Evolutionary conservation across 305 asterid species (phyloP), one percentile per base, ranked within the genome.

Genomic region (Fraxinus sp.): DNA sequence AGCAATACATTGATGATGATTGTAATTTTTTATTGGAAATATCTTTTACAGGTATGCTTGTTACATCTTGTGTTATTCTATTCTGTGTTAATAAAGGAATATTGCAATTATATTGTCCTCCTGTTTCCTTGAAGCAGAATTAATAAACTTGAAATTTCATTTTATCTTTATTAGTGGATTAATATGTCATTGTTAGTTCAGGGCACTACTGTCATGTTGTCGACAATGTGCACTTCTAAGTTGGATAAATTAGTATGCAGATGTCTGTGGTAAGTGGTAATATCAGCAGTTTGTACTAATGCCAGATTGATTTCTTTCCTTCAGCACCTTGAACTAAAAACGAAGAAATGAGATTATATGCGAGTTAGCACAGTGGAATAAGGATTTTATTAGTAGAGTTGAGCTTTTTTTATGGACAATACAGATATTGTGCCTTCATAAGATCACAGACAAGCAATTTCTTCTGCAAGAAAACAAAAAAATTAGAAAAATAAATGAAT

Each of bases 21-120:
- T 92, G 98, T 83, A 93, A 90, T 91, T 96, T 96, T 91, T 87
- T 96, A 66, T 86, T 94, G 87, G 95, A 96, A 79, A 93, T 94
- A 87, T 96, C 98, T 46, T 90, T 91, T 39, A 91, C 92, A 83
- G 98, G 98, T 95, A 79, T 80, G 82, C 41, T 83, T 79, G 28
- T 37, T 70, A 72, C 46, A 72, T 33, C 46, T 0, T 72, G 46
- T n/a, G 76, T 37, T 72, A 33, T 33, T 68, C 37, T 71, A 73
- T 49, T 77, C 72, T 26, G 78, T 76, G 7, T 70, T 28, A 77
- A 71, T 78, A 33, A 44, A 77, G 75, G 55, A 83, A 28, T 72
- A 35, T 66, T 28, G 49, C 55, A 52, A 72, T 77, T 83, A 59
- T 70, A 62, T 79, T 68, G n/a, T 83, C 70, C 85, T 70, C 74